phyloP scores from a whole-genome alignment of 202 grass and related monocot species.

The Saccharum hybrid region DNA sequence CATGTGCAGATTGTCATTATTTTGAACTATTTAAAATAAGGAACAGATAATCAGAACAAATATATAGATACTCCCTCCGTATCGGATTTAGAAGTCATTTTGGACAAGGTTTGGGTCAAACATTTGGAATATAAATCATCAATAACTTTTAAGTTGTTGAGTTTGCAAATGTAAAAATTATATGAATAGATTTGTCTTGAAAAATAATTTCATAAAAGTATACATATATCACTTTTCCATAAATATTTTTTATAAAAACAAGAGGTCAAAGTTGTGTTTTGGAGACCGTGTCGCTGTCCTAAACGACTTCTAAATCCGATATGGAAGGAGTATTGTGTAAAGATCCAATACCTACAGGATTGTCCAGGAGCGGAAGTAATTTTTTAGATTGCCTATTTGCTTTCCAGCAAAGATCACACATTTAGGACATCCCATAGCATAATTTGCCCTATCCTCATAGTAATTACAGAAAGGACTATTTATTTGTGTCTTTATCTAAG shows the following conservation, averaged over 20 bases:
- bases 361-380: background rate
- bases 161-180: too few species aligned
- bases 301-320: too few species aligned
- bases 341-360: background rate
- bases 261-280: too few species aligned
- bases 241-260: too few species aligned
- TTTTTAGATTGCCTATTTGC: background rate
- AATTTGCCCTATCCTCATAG: background rate
- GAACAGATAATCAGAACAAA: slow-evolving; percentile 8
- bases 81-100: too few species aligned
- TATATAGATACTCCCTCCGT: background rate
- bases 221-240: too few species aligned
- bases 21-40: slow-evolving; percentile 17
- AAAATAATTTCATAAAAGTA: too few species aligned
- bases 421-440: background rate
- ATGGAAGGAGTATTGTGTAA: background rate
- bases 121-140: too few species aligned
- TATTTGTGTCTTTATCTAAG: background rate
- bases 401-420: background rate
- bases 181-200: too few species aligned
- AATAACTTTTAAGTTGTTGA: too few species aligned
- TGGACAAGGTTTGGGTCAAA: too few species aligned
- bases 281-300: too few species aligned
- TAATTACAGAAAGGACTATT: slow-evolving; percentile 19
- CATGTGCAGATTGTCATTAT: slow-evolving; percentile 25